phyloP scores from a whole-genome alignment of 352 stramenopile genomes.

The Phytophthora fragariae region DNA sequence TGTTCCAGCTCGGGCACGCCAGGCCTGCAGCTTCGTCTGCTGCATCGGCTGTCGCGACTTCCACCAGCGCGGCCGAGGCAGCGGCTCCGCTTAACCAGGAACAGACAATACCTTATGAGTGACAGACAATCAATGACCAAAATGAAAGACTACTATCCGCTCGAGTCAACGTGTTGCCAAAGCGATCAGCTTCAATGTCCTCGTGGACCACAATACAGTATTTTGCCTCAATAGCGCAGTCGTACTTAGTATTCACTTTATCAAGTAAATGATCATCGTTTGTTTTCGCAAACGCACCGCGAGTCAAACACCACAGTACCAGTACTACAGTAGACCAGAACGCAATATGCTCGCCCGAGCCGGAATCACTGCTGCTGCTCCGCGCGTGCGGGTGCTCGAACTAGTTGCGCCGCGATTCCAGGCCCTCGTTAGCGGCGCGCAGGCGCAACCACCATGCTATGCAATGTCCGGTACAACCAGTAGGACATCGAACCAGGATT shows the following conservation, averaged over 20 bases:
- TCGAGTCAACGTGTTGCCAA: conserved; percentile 1
- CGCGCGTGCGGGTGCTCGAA: conserved; percentile 16
- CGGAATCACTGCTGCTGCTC: conserved; percentile 1
- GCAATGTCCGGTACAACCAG: too few relatives aligned
- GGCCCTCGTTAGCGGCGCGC: neutral
- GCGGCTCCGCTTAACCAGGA: conserved; percentile 13
- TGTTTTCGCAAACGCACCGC: conserved; percentile 32
- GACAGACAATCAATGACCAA: conserved; percentile 42
- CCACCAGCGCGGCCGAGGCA: conserved; percentile 10
- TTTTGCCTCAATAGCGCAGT: too few relatives aligned
- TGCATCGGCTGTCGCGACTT: conserved; percentile 10
- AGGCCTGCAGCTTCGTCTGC: conserved; percentile 18
- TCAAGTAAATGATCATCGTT: neutral
- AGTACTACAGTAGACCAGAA: conserved; percentile 8
- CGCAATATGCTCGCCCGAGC: conserved; percentile 30
- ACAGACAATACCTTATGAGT: conserved; percentile 47
- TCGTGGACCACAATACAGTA: conserved; percentile 8
- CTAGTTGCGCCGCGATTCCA: conserved; percentile 15
- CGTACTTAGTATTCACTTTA: too few relatives aligned
- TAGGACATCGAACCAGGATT: neutral
- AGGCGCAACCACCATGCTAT: neutral
- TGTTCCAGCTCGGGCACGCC: conserved; percentile 14
- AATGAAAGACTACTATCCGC: conserved; percentile 30
- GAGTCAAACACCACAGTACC: neutral
- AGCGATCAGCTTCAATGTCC: conserved; percentile 8